Evolutionary conservation across 768 basidiomycete species (phyloP), one percentile per base, ranked within the genome.

Genomic region (Lactarius akahatsu): DNA sequence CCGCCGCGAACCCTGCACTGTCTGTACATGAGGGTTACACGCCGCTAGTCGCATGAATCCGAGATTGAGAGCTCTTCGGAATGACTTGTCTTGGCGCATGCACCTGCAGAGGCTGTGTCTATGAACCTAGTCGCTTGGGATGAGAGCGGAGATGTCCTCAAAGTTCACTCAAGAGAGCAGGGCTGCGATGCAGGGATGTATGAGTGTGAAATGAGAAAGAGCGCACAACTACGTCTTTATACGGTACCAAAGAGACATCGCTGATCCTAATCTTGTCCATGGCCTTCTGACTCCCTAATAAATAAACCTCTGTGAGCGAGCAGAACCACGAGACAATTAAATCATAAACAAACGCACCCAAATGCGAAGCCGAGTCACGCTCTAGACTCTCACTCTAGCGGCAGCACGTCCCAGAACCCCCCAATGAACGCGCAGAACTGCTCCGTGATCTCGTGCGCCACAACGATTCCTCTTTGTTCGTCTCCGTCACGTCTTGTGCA

Each of bases 21-120:
- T 45, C 6, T 20, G 15, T 38, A 38, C 43, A n/a, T n/a, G 43
- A 45, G 43, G 20, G 20, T 9, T n/a, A 45, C 43, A 45, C 43
- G 20, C 20, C 3, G 8, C 43, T 10, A n/a, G 43, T 4, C 1
- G 43, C 2, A 32, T 32, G 18, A 45, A 45, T n/a, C 90, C 83
- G 41, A 98, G 83, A 30, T 94, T 87, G 83, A 78, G 38, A 15
- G 38, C 38, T 38, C 13, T 10, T 13, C 15, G 13, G 13, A 95
- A 98, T 92, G 90, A 5, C 94, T 92, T 72, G 94, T 94, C 43
- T 94, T 32, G 85, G 96, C 90, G 73, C 94, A 98, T 0, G 94
- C 92, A 74, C 96, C 92, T 73, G 97, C 90, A 38, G 98, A 83
- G 59, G 90, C 80, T 11, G 96, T 94, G 32, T 32, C 69, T 90